phyloP scores from a whole-genome alignment of 2,329 filamentous ascomycete species.

The Claviceps pusilla region DNA sequence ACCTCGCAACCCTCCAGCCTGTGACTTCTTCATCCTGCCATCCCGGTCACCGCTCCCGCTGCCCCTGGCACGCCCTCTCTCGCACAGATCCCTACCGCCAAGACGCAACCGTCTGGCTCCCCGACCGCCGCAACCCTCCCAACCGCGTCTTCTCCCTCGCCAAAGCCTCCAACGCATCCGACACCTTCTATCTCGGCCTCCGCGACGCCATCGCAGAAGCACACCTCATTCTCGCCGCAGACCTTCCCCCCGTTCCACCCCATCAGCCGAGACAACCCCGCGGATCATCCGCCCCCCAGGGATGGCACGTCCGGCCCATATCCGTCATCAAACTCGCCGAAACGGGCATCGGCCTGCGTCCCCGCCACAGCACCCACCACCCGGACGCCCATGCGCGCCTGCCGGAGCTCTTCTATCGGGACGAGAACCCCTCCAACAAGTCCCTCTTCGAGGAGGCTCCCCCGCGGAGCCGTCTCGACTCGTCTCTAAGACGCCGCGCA shows the following conservation, averaged over 20 bases:
- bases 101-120: conserved; percentile 32
- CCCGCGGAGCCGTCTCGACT: conserved; percentile 5
- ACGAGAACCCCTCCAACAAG: background rate
- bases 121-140: conserved; percentile 13
- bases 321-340: conserved; percentile 15
- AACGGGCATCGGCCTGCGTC: conserved; percentile 16
- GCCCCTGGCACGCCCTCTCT: conserved; percentile 34
- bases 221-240: conserved; percentile 14
- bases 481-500: conserved; percentile 5
- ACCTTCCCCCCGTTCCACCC: conserved; percentile 8
- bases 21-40: conserved; percentile 17
- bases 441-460: background rate
- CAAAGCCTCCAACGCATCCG: conserved; percentile 30
- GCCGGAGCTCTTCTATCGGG: conserved; percentile 10
- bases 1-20: too few species aligned
- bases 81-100: conserved; percentile 30
- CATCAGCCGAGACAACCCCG: conserved; percentile 4
- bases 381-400: background rate
- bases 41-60: conserved; percentile 16
- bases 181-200: conserved; percentile 35
- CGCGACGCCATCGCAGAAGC: conserved; percentile 32
- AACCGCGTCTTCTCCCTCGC: conserved; percentile 31
- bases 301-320: background rate
- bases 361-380: background rate
- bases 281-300: background rate